phyloP scores from a whole-genome alignment of 1,284 basidiomycete species.

The Apiotrichum gracile region DNA sequence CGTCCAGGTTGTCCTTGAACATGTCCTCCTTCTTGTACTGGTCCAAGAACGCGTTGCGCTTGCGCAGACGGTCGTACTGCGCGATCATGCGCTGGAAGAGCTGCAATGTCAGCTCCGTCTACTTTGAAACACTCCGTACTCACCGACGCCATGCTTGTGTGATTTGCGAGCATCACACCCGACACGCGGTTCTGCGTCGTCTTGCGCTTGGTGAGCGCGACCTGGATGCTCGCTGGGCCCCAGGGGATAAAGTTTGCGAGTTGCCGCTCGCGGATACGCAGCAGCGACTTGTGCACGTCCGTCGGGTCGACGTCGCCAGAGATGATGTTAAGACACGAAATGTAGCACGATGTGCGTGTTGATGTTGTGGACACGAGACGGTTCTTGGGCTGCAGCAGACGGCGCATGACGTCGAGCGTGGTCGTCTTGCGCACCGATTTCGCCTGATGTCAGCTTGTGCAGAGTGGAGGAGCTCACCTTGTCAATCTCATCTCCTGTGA shows the following conservation, averaged over 20 bases:
- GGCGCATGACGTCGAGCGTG: conserved; percentile 96
- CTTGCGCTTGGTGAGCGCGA: conserved; percentile 85
- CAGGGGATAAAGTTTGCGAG: conserved; percentile 98
- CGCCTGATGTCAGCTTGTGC: conserved; percentile 52
- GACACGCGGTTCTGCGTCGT: conserved; percentile 92
- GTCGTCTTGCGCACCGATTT: conserved; percentile 88
- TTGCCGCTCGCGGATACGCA: conserved; percentile 93
- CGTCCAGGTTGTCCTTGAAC: conserved; percentile 83
- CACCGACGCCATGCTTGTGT: conserved; percentile 93
- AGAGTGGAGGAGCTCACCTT: conserved; percentile 54
- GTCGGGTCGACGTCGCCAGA: conserved; percentile 97
- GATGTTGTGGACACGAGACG: conserved; percentile 94
- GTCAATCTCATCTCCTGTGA: conserved; percentile 92
- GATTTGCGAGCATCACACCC: conserved; percentile 97
- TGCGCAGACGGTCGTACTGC: conserved; percentile 84
- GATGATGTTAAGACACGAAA: conserved; percentile 97
- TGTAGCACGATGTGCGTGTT: conserved; percentile 88
- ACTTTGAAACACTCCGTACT: conserved; percentile 47
- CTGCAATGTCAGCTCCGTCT: conserved; percentile 48
- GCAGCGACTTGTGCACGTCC: conserved; percentile 94
- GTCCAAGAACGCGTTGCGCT: conserved; percentile 91
- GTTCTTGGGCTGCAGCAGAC: conserved; percentile 95
- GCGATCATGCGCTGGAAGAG: conserved; percentile 93
- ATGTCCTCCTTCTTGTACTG: conserved; percentile 96
- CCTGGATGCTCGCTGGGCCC: conserved; percentile 98